Evolutionary conservation across 1,139 yeast species (phyloP).

Genomic region (Geotrichum bryndzae): DNA sequence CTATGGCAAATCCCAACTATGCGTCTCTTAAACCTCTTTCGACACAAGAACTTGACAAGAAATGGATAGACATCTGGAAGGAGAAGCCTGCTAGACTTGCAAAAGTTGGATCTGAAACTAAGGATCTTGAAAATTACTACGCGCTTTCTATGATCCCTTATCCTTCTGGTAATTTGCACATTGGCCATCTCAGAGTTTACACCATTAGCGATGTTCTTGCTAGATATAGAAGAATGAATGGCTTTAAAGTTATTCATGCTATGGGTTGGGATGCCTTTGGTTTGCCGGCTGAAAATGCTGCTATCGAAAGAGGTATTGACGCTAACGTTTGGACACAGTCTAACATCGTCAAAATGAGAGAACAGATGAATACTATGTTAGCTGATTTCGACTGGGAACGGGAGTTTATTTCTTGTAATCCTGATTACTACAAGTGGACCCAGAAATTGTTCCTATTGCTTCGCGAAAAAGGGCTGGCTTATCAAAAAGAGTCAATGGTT

Average conservation of each 20-base stretch:
- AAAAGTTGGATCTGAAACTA: conserved; percentile 14
- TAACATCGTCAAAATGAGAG: conserved; percentile 77
- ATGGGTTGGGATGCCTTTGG: conserved; percentile 99
- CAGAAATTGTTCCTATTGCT: conserved; percentile 75
- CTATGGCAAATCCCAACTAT: background rate
- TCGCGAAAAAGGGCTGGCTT: conserved; percentile 72
- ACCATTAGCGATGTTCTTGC: conserved; percentile 83
- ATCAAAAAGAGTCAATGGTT: conserved; percentile 77
- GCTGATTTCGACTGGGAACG: conserved; percentile 93
- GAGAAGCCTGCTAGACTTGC: conserved; percentile 24
- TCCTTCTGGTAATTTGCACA: conserved; percentile 86
- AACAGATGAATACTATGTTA: conserved; percentile 68
- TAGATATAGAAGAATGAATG: conserved; percentile 69
- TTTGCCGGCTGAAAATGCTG: conserved; percentile 96
- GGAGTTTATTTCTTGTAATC: conserved; percentile 80
- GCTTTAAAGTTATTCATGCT: conserved; percentile 79
- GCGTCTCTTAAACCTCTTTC: conserved; percentile 13
- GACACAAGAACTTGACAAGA: conserved; percentile 25
- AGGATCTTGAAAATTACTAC: conserved; percentile 46
- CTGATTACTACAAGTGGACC: conserved; percentile 88
- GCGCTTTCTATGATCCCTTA: conserved; percentile 90
- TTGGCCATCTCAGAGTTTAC: conserved; percentile 91
- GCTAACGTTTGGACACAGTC: conserved; percentile 78
- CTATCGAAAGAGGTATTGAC: conserved; percentile 72
- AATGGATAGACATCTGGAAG: conserved; percentile 33